Conservation (phyloP, 2,329 filamentous ascomycete genomes). For the Remersonia thermophila region DNA sequence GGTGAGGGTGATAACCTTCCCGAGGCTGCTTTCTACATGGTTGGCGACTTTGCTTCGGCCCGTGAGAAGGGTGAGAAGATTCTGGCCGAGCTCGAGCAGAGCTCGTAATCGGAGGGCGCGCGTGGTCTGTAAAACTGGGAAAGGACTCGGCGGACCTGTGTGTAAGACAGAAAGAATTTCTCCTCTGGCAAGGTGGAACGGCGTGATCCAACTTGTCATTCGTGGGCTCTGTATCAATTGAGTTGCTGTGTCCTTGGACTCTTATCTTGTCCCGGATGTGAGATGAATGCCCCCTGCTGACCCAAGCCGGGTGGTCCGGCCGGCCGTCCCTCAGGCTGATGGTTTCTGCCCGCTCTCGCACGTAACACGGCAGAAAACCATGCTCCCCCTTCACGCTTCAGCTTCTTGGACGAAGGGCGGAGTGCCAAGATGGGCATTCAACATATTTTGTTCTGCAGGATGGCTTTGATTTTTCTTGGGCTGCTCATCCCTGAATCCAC, state of each 20-base stretch:
- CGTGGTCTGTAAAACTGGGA: conserved; percentile 18
- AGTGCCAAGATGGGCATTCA: too few relatives aligned
- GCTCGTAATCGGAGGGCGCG: conserved; percentile 25
- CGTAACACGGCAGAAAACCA: too few relatives aligned
- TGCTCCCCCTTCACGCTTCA: too few relatives aligned
- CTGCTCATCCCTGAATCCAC: too few relatives aligned
- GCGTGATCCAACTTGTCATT: conserved; percentile 44
- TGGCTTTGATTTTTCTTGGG: too few relatives aligned
- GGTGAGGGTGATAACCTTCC: conserved; percentile 94
- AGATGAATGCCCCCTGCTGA: too few relatives aligned
- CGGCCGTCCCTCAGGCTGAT: too few relatives aligned
- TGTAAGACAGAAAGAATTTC: conserved; percentile 39
- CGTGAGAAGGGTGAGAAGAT: conserved; percentile 99
- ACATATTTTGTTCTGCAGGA: too few relatives aligned
- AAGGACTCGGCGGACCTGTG: conserved; percentile 30
- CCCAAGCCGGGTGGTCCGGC: too few relatives aligned
- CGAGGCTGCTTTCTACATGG: conserved; percentile 95
- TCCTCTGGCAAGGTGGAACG: conserved; percentile 20
- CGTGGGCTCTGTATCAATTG: conserved; percentile 52
- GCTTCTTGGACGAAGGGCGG: too few relatives aligned
- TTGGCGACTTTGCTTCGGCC: conserved; percentile 87
- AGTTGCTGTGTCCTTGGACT: conserved; percentile 7
- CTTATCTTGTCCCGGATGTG: too few relatives aligned
- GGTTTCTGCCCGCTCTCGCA: too few relatives aligned
- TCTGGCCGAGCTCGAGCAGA: conserved; percentile 77